phyloP scores from a whole-genome alignment of 208 protist species.

The Borovskyia barvae region DNA sequence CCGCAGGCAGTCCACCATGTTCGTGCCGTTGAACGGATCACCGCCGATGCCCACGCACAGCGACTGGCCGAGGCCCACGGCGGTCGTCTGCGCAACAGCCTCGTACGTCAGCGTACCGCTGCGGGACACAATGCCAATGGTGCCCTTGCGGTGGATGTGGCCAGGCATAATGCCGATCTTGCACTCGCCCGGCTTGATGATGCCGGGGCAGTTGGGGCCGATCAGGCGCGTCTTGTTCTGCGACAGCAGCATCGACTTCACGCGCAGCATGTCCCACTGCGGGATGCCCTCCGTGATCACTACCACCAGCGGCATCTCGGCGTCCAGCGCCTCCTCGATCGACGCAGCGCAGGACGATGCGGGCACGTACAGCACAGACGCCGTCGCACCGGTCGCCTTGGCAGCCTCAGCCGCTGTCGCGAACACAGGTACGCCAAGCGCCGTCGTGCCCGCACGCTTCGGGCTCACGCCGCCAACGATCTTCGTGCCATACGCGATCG shows the following conservation, averaged over 20 bases:
- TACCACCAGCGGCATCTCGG: conserved; percentile 97
- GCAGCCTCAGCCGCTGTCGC: conserved; percentile 85
- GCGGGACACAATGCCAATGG: conserved; percentile 98
- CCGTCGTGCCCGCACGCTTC: conserved; percentile 94
- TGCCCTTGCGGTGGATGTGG: conserved; percentile 98
- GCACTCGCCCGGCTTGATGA: conserved; percentile 98
- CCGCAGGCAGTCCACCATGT: conserved; percentile 98
- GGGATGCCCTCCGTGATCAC: conserved; percentile 99
- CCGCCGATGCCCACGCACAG: conserved; percentile 98
- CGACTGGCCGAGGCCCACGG: conserved; percentile 94
- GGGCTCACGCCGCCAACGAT: conserved; percentile 98
- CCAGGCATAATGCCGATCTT: conserved; percentile 99
- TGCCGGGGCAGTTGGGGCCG: conserved; percentile 98
- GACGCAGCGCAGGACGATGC: conserved; percentile 94
- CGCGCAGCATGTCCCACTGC: conserved; percentile 97
- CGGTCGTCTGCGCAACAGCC: conserved; percentile 98
- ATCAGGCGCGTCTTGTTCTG: conserved; percentile 96
- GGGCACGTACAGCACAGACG: conserved; percentile 98
- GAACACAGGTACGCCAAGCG: conserved; percentile 97
- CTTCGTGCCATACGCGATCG: conserved; percentile 98
- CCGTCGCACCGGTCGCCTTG: conserved; percentile 91
- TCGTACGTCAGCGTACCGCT: conserved; percentile 99
- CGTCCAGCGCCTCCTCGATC: conserved; percentile 97
- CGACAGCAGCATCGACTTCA: conserved; percentile 91
- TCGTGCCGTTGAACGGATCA: conserved; percentile 99